Base-by-base conservation (phyloP, 352 stramenopile species). In the Pythium plurisporium region DNA sequence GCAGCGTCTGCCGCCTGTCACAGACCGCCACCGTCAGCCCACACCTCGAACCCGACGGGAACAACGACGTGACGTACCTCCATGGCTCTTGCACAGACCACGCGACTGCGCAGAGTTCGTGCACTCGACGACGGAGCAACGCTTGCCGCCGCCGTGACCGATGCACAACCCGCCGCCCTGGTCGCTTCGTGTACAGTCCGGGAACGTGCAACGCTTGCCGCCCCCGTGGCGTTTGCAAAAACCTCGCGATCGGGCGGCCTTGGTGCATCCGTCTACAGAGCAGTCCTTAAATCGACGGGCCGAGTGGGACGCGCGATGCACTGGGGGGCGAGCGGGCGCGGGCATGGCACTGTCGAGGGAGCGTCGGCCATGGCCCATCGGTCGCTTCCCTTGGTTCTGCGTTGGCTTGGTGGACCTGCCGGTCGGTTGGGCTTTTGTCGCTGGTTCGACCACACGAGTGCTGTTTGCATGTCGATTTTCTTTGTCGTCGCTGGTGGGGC, bases 151-250 rank as follows among this genome's bases (percentile, higher is more conserved):
- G 15, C 85, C 85, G 27, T 95, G 85, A 3, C 70, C 73, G 41
- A 95, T 95, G 40, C 85, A 95, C 29, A 76, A 87, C 0, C 85
- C 85, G 17, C 85, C 85, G n/a, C 85, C 85, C 79, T 95, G 85
- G 25, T 95, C 85, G 36, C 85, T 93, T 23, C 82, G 81, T 5
- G 48, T 53, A 49, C 85, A 95, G 8, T 64, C 72, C 17, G 40
- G 34, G 31, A 77, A 23, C 7, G 71, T 83, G 64, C 85, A 95
- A 26, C 86, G 69, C 44, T 93, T 95, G 7, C 86, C 86, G 11
- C 86, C 86, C 10, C 86, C 86, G 43, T 95, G 86, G 9, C 83
- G 83, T 57, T 95, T 95, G 57, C 86, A 95, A 4, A 94, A 67
- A 25, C 84, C 82, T 72, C 70, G 82, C 12, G 86, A 95, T 11